phyloP scores from a whole-genome alignment of 1,139 yeast species.

The Yamadazyma epiphylla region DNA sequence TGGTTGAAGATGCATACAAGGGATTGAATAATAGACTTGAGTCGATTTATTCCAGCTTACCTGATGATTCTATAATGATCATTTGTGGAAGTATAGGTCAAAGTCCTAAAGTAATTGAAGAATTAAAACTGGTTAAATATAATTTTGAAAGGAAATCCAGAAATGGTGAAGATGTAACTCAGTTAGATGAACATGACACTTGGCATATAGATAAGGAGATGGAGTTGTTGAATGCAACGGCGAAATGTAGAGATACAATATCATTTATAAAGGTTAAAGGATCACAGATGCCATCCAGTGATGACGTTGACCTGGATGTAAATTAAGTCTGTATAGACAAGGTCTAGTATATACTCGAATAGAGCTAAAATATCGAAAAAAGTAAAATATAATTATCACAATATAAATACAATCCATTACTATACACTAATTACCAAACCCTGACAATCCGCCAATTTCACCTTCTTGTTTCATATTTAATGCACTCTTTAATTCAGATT shows the following conservation, averaged over 20 bases:
- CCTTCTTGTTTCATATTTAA: slow-evolving; percentile 19
- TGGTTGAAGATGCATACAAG: no score
- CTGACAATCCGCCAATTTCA: slow-evolving; percentile 15
- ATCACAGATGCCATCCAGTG: no score
- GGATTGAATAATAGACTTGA: slow-evolving; percentile 42
- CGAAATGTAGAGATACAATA: slow-evolving; percentile 52
- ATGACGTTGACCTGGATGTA: no score
- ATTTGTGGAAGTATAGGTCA: slow-evolving; percentile 64
- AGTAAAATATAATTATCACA: no score
- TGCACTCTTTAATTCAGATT: slow-evolving; percentile 17
- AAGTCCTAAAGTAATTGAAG: slow-evolving; percentile 43
- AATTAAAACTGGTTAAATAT: slow-evolving; percentile 31
- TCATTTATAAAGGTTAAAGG: slow-evolving; percentile 48
- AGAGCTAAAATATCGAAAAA: no score
- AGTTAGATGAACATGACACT: slow-evolving; percentile 38
- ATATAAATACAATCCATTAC: no score
- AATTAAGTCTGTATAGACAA: no score
- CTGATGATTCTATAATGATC: slow-evolving; percentile 57
- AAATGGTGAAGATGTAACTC: slow-evolving; percentile 33
- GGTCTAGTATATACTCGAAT: no score
- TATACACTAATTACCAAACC: slow-evolving; percentile 8
- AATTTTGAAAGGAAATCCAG: slow-evolving; percentile 35
- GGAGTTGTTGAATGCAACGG: slow-evolving; percentile 36
- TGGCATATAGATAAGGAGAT: slow-evolving; percentile 53
- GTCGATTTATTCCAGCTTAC: slow-evolving; percentile 48